Conservation (phyloP, 73 alveolate genomes). For the Diophrys appendiculata region DNA sequence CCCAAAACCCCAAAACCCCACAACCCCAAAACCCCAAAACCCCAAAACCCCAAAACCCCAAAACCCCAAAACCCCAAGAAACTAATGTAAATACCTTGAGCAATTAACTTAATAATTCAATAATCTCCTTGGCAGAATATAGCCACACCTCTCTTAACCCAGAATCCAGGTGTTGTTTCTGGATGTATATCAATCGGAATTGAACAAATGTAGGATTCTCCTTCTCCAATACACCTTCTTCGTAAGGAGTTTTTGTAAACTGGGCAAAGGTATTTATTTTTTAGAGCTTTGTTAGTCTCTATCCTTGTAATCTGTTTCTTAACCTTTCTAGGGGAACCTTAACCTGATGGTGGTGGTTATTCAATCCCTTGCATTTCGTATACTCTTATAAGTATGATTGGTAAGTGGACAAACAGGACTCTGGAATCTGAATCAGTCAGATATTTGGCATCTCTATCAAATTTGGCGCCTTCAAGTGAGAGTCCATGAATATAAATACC, state of each 20-base stretch:
- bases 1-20: too few species aligned
- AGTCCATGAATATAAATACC: slow-evolving; percentile 52
- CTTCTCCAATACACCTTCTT: slow-evolving; percentile 32
- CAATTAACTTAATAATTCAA: neutral
- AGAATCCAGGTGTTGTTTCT: slow-evolving; percentile 36
- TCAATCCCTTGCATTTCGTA: too few species aligned
- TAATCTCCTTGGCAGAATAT: slow-evolving; percentile 47
- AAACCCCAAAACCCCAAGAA: neutral
- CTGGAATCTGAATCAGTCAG: slow-evolving; percentile 42
- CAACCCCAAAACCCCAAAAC: too few species aligned
- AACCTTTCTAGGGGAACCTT: too few species aligned
- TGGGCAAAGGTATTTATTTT: too few species aligned
- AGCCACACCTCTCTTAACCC: slow-evolving; percentile 67
- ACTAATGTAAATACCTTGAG: neutral
- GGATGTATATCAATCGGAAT: slow-evolving; percentile 29
- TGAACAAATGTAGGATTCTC: slow-evolving; percentile 26
- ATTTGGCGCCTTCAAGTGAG: slow-evolving; percentile 60
- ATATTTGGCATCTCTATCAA: slow-evolving; percentile 20
- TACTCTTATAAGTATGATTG: slow-evolving; percentile 18
- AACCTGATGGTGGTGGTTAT: too few species aligned
- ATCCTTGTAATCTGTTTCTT: too few species aligned
- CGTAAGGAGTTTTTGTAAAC: slow-evolving; percentile 38
- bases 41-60: slow-evolving; percentile 27
- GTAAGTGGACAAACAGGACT: slow-evolving; percentile 31
- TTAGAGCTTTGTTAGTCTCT: too few species aligned